These are phyloP conservation scores for Aspergillus steynii DNA, from an alignment of 495 filamentous ascomycete species.

Conservation along the genomic window DNA sequence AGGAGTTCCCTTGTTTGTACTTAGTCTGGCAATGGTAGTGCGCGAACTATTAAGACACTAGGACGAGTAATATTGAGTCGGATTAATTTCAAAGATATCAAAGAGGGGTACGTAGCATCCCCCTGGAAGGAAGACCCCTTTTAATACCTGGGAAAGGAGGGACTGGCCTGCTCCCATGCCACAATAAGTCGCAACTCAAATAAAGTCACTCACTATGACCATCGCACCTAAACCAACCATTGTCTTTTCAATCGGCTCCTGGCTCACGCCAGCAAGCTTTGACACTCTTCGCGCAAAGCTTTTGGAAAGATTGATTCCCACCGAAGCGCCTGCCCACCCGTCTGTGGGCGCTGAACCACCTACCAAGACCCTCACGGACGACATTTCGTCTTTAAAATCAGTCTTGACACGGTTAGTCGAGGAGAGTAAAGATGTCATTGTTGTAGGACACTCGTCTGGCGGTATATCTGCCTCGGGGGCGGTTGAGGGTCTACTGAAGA, in stretches of 20 bases:
- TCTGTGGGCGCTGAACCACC: slow-evolving; percentile 42
- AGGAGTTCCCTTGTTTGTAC: too few species aligned
- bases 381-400: slow-evolving; percentile 30
- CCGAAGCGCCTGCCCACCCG: slow-evolving; percentile 39
- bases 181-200: too few species aligned
- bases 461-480: slow-evolving; percentile 46
- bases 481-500: slow-evolving; percentile 40
- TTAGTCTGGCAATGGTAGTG: too few species aligned
- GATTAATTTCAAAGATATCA: too few species aligned
- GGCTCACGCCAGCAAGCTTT: slow-evolving; percentile 38
- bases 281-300: slow-evolving; percentile 34
- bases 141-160: too few species aligned
- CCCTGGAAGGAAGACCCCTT: too few species aligned
- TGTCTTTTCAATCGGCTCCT: slow-evolving; percentile 52
- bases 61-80: too few species aligned
- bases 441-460: slow-evolving; percentile 53
- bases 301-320: slow-evolving; percentile 30
- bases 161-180: too few species aligned
- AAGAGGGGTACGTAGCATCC: too few species aligned
- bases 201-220: too few species aligned
- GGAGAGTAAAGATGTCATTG: slow-evolving; percentile 45
- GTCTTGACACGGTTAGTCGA: slow-evolving; percentile 28
- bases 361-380: slow-evolving; percentile 39
- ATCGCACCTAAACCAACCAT: slow-evolving; percentile 11
- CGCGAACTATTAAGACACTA: too few species aligned